Evolutionary conservation across 1,139 yeast species (phyloP).

Genomic region (Candida mesenterica): DNA sequence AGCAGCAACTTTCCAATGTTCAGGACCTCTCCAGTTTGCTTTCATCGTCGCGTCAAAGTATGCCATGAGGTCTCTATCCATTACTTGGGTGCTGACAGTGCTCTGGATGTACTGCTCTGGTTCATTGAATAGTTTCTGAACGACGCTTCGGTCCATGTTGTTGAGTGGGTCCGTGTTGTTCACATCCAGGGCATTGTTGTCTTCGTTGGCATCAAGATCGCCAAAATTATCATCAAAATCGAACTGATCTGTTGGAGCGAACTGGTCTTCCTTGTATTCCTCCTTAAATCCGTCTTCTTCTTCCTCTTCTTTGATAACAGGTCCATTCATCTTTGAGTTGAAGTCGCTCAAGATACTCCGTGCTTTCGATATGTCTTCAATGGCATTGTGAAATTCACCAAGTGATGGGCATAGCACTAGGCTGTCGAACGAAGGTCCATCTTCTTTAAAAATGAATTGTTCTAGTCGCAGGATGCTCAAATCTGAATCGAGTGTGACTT

Average conservation of each 20-base stretch:
- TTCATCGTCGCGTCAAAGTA: slow-evolving; percentile 72
- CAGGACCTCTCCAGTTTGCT: slow-evolving; percentile 87
- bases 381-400: slow-evolving; percentile 53
- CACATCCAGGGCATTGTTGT: slow-evolving; percentile 12
- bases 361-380: slow-evolving; percentile 58
- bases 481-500: slow-evolving; percentile 12
- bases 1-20: slow-evolving; percentile 83
- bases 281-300: slow-evolving; percentile 34
- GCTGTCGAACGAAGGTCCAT: slow-evolving; percentile 29
- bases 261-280: slow-evolving; percentile 17
- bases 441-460: slow-evolving; percentile 27
- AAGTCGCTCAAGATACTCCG: slow-evolving; percentile 29
- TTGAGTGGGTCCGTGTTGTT: slow-evolving; percentile 18
- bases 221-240: slow-evolving; percentile 15
- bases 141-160: slow-evolving; percentile 23
- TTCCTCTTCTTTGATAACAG: slow-evolving; percentile 21
- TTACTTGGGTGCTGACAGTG: slow-evolving; percentile 29
- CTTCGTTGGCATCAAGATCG: slow-evolving; percentile 6
- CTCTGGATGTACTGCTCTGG: slow-evolving; percentile 17
- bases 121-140: slow-evolving; percentile 24
- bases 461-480: slow-evolving; percentile 22
- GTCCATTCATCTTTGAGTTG: slow-evolving; percentile 22
- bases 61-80: slow-evolving; percentile 70
- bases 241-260: slow-evolving; percentile 14
- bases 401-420: slow-evolving; percentile 64